Percentiles rank a stretch among this genome's conserved stretches.
These are phyloP conservation scores for Viola pubescens DNA, from an alignment of 441 rosid genomes.

Conservation along the genomic window DNA sequence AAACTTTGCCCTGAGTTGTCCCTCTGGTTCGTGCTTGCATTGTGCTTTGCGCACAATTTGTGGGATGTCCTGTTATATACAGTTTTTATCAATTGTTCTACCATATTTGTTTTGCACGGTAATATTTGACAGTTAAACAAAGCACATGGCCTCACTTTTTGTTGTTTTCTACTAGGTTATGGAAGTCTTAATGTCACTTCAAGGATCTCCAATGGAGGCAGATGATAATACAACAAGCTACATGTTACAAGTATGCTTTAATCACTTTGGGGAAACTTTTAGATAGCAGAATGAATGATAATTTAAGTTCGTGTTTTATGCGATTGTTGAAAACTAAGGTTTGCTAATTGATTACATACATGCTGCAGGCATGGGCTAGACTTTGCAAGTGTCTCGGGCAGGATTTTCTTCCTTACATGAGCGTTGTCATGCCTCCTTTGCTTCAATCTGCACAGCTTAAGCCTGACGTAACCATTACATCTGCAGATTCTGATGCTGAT, in stretches of 20 bases:
- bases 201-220: conserved; percentile 89
- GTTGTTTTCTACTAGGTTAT: conserved; percentile 47
- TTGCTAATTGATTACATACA: not conserved
- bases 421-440: conserved; percentile 89
- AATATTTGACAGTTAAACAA: too few species aligned
- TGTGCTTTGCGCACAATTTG: not conserved
- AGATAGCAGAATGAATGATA: not conserved
- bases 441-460: conserved; percentile 91
- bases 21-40: not conserved
- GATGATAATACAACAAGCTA: conserved; percentile 98
- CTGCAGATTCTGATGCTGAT: conserved; percentile 96
- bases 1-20: not conserved
- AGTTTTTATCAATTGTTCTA: not conserved
- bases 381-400: conserved; percentile 94
- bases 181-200: conserved; percentile 90
- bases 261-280: not conserved
- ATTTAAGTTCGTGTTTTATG: conserved; percentile 4
- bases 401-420: conserved; percentile 93
- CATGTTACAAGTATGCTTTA: conserved; percentile 76
- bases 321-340: conserved; percentile 5
- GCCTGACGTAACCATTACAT: conserved; percentile 95
- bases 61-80: too few species aligned
- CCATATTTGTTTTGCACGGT: not conserved
- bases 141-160: not conserved
- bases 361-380: conserved; percentile 85